A percentile compares a stretch with the other conserved stretches of the same genome.
phyloP scores from a whole-genome alignment of 2,329 filamentous ascomycete species.

The Aspergillus brasiliensis region DNA sequence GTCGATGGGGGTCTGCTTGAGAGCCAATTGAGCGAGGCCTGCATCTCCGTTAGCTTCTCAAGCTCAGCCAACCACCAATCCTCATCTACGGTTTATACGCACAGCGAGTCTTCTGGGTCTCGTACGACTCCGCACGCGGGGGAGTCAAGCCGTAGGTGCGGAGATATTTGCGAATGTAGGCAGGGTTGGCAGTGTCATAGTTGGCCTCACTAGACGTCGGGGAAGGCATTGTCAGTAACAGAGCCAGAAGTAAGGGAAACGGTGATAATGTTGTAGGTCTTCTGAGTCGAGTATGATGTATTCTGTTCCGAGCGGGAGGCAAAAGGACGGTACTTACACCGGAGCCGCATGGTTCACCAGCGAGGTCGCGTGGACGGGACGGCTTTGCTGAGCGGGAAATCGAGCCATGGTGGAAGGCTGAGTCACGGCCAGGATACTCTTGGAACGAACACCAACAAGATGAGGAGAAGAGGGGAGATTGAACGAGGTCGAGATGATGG shows the following conservation, averaged over 20 bases:
- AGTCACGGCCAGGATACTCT: conserved; percentile 27
- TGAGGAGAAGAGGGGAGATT: conserved; percentile 19
- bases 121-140: conserved; percentile 52
- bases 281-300: neutral
- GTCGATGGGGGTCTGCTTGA: conserved; percentile 51
- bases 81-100: conserved; percentile 14
- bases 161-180: conserved; percentile 54
- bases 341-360: conserved; percentile 36
- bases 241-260: neutral
- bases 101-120: conserved; percentile 53
- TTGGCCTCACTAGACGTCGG: conserved; percentile 41
- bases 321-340: conserved; percentile 29
- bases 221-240: conserved; percentile 10
- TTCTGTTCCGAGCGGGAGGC: neutral
- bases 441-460: conserved; percentile 20
- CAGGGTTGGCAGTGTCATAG: conserved; percentile 53
- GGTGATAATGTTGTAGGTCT: neutral
- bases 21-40: conserved; percentile 50
- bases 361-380: conserved; percentile 39
- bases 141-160: conserved; percentile 54
- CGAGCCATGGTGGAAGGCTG: conserved; percentile 38
- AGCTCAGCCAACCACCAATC: neutral
- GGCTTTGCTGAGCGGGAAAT: conserved; percentile 38
- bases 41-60: conserved; percentile 13
- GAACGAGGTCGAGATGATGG: conserved; percentile 6